A percentile compares a stretch with the other conserved stretches of the same genome.
phyloP scores from a whole-genome alignment of 129 eudicot genomes.

The Chrysanthemum lavandulifolium region DNA sequence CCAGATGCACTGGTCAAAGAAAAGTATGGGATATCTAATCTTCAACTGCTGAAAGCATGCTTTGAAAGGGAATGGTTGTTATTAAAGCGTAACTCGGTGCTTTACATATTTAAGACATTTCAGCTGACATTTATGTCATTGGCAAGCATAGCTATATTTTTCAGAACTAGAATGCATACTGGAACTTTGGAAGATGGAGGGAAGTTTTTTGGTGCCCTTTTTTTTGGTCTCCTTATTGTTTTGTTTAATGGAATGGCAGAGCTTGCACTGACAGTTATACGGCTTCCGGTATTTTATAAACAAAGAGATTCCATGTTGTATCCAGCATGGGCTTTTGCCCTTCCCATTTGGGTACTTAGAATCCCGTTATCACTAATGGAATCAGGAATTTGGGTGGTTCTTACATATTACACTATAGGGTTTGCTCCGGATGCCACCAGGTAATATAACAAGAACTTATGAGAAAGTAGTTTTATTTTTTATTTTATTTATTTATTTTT shows the following conservation, averaged over 20 bases:
- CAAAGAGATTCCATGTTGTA: conserved; percentile 37
- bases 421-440: conserved; percentile 32
- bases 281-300: conserved; percentile 38
- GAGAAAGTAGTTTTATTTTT: too few relatives aligned
- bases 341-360: conserved; percentile 40
- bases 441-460: conserved; percentile 11
- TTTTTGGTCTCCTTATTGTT: conserved; percentile 33
- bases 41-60: conserved; percentile 30
- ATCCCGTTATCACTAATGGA: conserved; percentile 38
- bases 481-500: too few relatives aligned
- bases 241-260: conserved; percentile 44
- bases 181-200: conserved; percentile 41
- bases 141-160: conserved; percentile 38
- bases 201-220: conserved; percentile 36
- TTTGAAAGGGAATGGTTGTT: conserved; percentile 37
- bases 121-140: conserved; percentile 39
- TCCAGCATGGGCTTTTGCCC: conserved; percentile 40
- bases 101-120: conserved; percentile 36
- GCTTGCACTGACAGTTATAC: conserved; percentile 31
- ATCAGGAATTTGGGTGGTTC: conserved; percentile 39
- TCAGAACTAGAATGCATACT: conserved; percentile 40
- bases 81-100: conserved; percentile 31
- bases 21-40: conserved; percentile 30
- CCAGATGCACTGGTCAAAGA: conserved; percentile 23
- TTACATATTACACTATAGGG: conserved; percentile 36